Percentiles rank a stretch among this genome's conserved stretches.
phyloP scores from a whole-genome alignment of 2,329 filamentous ascomycete species.

The Paradendryphiella salina region DNA sequence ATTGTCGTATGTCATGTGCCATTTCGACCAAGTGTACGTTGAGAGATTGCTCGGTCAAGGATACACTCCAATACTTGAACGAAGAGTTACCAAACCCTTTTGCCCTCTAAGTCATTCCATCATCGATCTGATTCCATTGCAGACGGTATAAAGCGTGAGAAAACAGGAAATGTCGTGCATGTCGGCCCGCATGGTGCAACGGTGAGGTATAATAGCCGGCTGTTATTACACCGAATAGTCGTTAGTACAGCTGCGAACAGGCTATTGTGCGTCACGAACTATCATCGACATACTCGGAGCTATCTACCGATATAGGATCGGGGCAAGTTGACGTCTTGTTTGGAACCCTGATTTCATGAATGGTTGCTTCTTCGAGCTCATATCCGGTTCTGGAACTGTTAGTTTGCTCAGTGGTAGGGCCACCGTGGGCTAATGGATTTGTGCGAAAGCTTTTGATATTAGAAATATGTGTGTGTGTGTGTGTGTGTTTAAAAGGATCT shows the following conservation, averaged over 20 bases:
- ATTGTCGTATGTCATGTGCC: neutral
- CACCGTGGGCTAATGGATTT: neutral
- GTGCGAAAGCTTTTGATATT: neutral
- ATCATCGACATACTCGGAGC: neutral
- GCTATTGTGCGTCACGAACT: neutral
- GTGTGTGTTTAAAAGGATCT: neutral
- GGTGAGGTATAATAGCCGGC: slow-evolving; percentile 6
- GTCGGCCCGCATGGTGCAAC: slow-evolving; percentile 3
- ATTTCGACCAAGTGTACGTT: neutral
- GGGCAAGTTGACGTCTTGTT: neutral
- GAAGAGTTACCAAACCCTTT: neutral
- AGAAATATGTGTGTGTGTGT: neutral
- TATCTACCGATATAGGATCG: neutral
- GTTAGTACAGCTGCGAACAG: slow-evolving; percentile 1
- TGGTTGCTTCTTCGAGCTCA: neutral
- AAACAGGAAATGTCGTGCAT: slow-evolving; percentile 8
- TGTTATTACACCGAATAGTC: slow-evolving; percentile 13
- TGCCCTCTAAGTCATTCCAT: neutral
- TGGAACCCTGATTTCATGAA: neutral
- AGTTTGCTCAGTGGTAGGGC: neutral
- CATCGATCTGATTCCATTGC: neutral
- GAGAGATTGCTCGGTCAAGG: neutral
- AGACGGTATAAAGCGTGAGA: neutral
- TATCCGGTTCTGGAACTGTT: too few relatives aligned
- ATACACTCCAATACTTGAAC: neutral